A percentile compares a stretch with the other conserved stretches of the same genome.
These are phyloP conservation scores for Calonectria pauciramosa DNA, from an alignment of 2,329 filamentous ascomycete species.

Conservation along the genomic window DNA sequence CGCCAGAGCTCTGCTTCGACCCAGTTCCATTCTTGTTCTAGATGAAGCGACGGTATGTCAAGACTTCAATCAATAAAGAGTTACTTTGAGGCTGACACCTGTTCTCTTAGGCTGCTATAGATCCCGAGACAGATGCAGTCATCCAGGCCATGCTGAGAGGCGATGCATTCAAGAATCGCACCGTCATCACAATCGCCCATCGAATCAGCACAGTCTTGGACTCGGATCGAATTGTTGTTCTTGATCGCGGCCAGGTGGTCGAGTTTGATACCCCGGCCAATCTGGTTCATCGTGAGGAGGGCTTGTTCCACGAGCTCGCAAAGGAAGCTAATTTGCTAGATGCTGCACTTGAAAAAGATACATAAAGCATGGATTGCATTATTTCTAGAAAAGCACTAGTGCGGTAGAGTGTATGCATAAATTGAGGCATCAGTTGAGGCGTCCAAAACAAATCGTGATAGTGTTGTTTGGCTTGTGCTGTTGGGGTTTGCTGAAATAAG, in stretches of 20 bases:
- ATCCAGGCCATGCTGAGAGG: neutral
- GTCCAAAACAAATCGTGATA: neutral
- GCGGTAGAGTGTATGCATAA: neutral
- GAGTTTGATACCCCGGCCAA: neutral
- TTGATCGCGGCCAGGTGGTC: neutral
- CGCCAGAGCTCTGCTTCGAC: neutral
- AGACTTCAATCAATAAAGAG: no score
- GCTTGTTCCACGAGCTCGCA: neutral
- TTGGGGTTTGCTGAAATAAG: neutral
- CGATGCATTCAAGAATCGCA: slow-evolving; percentile 7
- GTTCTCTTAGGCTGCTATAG: neutral
- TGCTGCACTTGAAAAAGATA: neutral
- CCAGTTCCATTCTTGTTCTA: slow-evolving; percentile 9
- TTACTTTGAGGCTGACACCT: neutral
- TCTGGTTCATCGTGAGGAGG: neutral
- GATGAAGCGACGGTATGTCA: neutral
- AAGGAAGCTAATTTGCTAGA: slow-evolving; percentile 5
- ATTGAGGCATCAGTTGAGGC: neutral
- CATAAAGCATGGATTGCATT: no score
- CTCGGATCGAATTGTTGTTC: neutral
- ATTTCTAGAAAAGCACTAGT: neutral
- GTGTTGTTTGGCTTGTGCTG: neutral
- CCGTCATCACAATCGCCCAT: slow-evolving; percentile 3
- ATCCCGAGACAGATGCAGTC: neutral
- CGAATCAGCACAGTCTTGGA: slow-evolving; percentile 4